phyloP scores from a whole-genome alignment of 2,329 filamentous ascomycete species.

The Penicillium sp. region DNA sequence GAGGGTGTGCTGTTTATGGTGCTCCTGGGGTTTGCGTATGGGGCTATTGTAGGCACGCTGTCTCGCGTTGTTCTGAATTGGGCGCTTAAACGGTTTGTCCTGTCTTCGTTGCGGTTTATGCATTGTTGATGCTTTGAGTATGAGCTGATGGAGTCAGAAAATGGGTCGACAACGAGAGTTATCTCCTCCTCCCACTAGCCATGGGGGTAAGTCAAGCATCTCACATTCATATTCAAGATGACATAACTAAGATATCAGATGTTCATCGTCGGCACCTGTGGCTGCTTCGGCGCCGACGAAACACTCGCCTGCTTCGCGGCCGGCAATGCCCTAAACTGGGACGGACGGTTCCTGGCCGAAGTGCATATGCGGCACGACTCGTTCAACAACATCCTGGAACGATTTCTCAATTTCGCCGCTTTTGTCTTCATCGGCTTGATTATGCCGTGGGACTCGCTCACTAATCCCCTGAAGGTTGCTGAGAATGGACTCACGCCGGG shows the following conservation, averaged over 20 bases:
- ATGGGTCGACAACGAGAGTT: slow-evolving; percentile 56
- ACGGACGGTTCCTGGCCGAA: slow-evolving; percentile 57
- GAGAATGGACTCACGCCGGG: slow-evolving; percentile 50
- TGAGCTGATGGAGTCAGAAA: slow-evolving; percentile 28
- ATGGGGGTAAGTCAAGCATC: slow-evolving; percentile 38
- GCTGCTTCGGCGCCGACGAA: slow-evolving; percentile 57
- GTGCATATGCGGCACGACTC: slow-evolving; percentile 56
- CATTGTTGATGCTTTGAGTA: not conserved
- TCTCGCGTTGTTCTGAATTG: slow-evolving; percentile 47
- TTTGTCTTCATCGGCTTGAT: slow-evolving; percentile 58
- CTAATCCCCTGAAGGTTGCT: slow-evolving; percentile 41
- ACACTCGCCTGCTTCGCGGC: slow-evolving; percentile 60
- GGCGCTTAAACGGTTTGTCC: slow-evolving; percentile 28
- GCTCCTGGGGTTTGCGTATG: slow-evolving; percentile 51
- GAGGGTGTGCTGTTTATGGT: slow-evolving; percentile 61
- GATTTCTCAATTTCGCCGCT: slow-evolving; percentile 57
- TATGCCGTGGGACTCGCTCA: slow-evolving; percentile 55
- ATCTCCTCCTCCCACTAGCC: slow-evolving; percentile 51
- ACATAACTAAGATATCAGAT: slow-evolving; percentile 33
- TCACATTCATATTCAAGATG: not conserved
- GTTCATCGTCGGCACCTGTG: slow-evolving; percentile 57
- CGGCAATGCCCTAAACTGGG: slow-evolving; percentile 59
- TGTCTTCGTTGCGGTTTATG: not conserved
- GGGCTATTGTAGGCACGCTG: slow-evolving; percentile 48
- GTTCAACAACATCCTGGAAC: slow-evolving; percentile 57